These are phyloP conservation scores for Myxozyma nipponensis DNA, from an alignment of 805 yeast species.

Conservation along the genomic window DNA sequence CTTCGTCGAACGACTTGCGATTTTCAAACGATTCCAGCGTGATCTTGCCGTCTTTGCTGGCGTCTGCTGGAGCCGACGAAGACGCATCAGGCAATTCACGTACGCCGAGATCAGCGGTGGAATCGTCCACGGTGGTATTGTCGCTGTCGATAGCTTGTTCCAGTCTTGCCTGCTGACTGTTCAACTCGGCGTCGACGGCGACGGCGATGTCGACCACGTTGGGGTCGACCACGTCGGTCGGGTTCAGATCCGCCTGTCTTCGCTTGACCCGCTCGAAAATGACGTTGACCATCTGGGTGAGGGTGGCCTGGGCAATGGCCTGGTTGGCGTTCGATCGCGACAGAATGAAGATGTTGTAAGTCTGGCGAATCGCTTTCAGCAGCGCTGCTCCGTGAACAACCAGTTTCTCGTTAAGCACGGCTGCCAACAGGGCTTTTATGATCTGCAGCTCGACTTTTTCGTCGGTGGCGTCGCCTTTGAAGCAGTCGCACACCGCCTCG, in stretches of 20 bases:
- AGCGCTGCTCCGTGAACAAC: constrained; percentile 88
- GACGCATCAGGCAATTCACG: not conserved
- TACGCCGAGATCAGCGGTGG: not conserved
- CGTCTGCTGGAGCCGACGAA: not conserved
- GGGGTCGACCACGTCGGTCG: constrained; percentile 2
- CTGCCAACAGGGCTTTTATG: constrained; percentile 84
- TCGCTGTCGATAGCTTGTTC: constrained; percentile 11
- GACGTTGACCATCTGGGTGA: constrained; percentile 83
- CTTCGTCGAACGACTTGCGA: constrained; percentile 33
- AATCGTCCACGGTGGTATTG: constrained; percentile 3
- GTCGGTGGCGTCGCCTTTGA: constrained; percentile 90
- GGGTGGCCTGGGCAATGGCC: constrained; percentile 90
- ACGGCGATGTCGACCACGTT: constrained; percentile 17
- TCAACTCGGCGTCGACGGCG: constrained; percentile 12
- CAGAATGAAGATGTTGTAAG: constrained; percentile 84
- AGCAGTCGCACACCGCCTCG: constrained; percentile 76
- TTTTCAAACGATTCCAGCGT: constrained; percentile 36
- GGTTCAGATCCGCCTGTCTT: constrained; percentile 27
- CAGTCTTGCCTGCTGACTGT: constrained; percentile 1
- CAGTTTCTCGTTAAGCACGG: constrained; percentile 71
- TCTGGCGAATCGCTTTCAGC: constrained; percentile 85
- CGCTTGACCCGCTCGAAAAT: constrained; percentile 70
- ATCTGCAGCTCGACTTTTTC: constrained; percentile 87
- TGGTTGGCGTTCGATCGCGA: constrained; percentile 81
- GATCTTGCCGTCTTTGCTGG: constrained; percentile 20